Evolutionary conservation across 1,139 yeast species (phyloP).

Genomic region (Ogataea hybrid): DNA sequence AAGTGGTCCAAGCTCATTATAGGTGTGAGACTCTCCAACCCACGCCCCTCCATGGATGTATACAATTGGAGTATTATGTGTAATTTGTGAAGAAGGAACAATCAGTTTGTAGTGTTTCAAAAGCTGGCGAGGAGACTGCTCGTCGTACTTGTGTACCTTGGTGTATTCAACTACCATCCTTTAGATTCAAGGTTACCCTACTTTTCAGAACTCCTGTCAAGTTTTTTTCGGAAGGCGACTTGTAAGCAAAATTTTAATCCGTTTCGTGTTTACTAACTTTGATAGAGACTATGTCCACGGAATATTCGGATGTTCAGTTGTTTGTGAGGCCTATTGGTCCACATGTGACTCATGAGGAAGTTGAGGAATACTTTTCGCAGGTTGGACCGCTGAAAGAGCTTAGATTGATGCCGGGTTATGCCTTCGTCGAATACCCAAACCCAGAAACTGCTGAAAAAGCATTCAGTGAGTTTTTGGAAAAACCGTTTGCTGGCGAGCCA

Average conservation of each 20-base stretch:
- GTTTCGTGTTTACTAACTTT: conserved; percentile 2
- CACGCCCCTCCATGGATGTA: conserved; percentile 94
- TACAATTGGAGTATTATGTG: conserved; percentile 33
- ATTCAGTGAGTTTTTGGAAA: conserved; percentile 52
- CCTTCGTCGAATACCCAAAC: conserved; percentile 68
- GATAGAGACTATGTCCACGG: conserved; percentile 15
- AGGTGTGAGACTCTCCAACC: conserved; percentile 68
- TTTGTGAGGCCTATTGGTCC: conserved; percentile 54
- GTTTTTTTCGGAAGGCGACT: conserved; percentile 4
- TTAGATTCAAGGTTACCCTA: conserved; percentile 3
- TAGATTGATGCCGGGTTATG: conserved; percentile 72
- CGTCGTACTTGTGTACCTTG: conserved; percentile 9
- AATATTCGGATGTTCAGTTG: conserved; percentile 47
- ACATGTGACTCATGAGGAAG: conserved; percentile 52
- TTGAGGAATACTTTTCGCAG: conserved; percentile 64
- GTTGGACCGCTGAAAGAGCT: conserved; percentile 67
- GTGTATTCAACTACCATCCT: conserved; percentile 12
- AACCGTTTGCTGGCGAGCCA: conserved; percentile 51
- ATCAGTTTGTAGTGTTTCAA: conserved; percentile 15
- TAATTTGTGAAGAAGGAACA: background rate
- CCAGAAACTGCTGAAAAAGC: conserved; percentile 68
- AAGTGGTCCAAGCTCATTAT: conserved; percentile 49
- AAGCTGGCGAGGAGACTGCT: conserved; percentile 21
- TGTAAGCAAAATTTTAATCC: conserved; percentile 5
- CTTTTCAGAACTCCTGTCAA: conserved; percentile 1